These are phyloP conservation scores for Hypholoma fasciculare DNA, from an alignment of 768 basidiomycete species.

Conservation along the genomic window DNA sequence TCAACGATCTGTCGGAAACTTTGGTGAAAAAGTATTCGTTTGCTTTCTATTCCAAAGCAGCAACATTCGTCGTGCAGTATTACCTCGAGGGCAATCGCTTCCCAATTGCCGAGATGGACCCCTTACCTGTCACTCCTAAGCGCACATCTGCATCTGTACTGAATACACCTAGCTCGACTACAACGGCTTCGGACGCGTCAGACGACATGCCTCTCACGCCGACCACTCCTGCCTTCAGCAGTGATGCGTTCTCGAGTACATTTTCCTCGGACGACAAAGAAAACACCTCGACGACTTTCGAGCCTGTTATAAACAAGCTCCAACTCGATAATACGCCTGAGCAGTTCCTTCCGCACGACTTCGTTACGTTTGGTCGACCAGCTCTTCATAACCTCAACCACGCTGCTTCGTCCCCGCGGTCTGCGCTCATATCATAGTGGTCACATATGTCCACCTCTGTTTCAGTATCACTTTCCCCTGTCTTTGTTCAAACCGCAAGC, in stretches of 20 bases:
- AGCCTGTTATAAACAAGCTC: conserved; percentile 73
- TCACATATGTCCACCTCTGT: conserved; percentile 30
- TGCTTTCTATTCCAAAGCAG: conserved; percentile 94
- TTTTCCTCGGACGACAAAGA: conserved; percentile 77
- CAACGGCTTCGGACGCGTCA: conserved; percentile 71
- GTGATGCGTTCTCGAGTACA: conserved; percentile 51
- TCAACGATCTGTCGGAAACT: conserved; percentile 94
- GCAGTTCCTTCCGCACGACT: conserved; percentile 80
- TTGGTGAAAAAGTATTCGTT: conserved; percentile 98
- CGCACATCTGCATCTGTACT: conserved; percentile 53
- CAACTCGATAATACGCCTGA: conserved; percentile 68
- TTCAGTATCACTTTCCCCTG: conserved; percentile 39
- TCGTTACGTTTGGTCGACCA: conserved; percentile 75
- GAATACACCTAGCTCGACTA: conserved; percentile 76
- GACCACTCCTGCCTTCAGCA: conserved; percentile 67
- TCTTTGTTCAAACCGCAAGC: conserved; percentile 56
- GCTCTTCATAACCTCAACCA: conserved; percentile 80
- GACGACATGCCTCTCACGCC: conserved; percentile 87
- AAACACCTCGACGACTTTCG: conserved; percentile 70
- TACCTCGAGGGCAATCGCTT: conserved; percentile 89
- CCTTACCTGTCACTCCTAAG: conserved; percentile 72
- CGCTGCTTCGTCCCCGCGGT: conserved; percentile 56
- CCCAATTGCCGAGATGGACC: conserved; percentile 40
- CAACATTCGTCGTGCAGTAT: conserved; percentile 89
- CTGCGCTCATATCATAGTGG: conserved; percentile 60